A percentile compares a stretch with the other conserved stretches of the same genome.
Conservation (phyloP, 1,284 basidiomycete genomes). For the Ganoderma boninense region DNA sequence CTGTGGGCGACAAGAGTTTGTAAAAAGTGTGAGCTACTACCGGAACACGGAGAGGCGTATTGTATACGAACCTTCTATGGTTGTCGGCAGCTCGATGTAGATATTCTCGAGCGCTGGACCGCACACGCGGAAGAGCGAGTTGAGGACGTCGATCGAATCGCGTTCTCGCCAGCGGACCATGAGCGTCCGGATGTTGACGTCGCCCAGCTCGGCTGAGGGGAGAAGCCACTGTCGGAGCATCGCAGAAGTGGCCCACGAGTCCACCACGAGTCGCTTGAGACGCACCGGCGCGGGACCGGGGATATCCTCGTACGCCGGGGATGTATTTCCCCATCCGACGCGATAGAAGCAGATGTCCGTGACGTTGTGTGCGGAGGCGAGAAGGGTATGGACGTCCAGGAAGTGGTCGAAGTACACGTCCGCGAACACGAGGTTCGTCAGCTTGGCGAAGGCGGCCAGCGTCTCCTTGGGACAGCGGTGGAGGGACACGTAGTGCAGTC, state of each 20-base stretch:
- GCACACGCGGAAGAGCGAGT: slow-evolving; percentile 28
- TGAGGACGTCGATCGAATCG: slow-evolving; percentile 25
- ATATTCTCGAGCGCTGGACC: slow-evolving; percentile 28
- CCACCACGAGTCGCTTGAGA: slow-evolving; percentile 28
- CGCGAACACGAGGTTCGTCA: slow-evolving; percentile 28
- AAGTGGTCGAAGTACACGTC: slow-evolving; percentile 34
- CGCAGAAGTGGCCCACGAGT: slow-evolving; percentile 29
- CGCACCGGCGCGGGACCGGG: slow-evolving; percentile 9
- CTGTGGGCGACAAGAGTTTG: not conserved
- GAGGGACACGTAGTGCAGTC: slow-evolving; percentile 30
- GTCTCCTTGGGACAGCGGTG: slow-evolving; percentile 18
- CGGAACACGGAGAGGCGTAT: not conserved
- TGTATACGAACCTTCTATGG: slow-evolving; percentile 26
- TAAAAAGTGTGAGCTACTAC: not conserved
- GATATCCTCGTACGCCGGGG: slow-evolving; percentile 11
- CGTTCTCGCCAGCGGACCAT: slow-evolving; percentile 32
- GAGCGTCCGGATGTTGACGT: slow-evolving; percentile 23
- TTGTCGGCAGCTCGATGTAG: slow-evolving; percentile 30
- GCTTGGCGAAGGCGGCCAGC: slow-evolving; percentile 21
- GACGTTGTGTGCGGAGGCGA: slow-evolving; percentile 25
- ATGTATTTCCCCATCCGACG: slow-evolving; percentile 28
- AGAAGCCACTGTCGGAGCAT: slow-evolving; percentile 31
- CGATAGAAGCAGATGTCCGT: slow-evolving; percentile 28
- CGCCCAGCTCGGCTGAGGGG: slow-evolving; percentile 18
- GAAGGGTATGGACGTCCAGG: slow-evolving; percentile 27